These are phyloP conservation scores for Torrubiellomyces zombiae DNA, from an alignment of 2,329 filamentous ascomycete genomes.

Conservation along the genomic window DNA sequence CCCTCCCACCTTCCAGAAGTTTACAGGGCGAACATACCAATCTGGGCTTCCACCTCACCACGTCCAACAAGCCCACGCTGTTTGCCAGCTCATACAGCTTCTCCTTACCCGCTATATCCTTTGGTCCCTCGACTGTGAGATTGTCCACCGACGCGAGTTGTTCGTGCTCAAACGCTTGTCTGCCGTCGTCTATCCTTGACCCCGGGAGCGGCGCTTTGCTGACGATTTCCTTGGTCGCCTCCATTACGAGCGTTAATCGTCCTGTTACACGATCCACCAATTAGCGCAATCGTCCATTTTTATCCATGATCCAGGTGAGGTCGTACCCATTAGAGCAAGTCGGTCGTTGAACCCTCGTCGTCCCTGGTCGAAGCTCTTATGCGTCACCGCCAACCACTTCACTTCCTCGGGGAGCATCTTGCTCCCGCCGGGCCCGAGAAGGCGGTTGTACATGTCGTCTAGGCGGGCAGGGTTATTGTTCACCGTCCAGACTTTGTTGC, in stretches of 20 bases:
- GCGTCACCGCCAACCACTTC: slow-evolving; percentile 93
- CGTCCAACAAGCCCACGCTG: slow-evolving; percentile 52
- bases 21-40: slow-evolving; percentile 36
- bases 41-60: slow-evolving; percentile 79
- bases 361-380: slow-evolving; percentile 96
- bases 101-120: slow-evolving; percentile 43
- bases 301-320: background rate
- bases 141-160: slow-evolving; percentile 59
- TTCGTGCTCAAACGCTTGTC: slow-evolving; percentile 52
- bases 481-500: slow-evolving; percentile 42
- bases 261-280: slow-evolving; percentile 13
- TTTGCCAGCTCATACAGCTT: slow-evolving; percentile 52
- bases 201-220: slow-evolving; percentile 13
- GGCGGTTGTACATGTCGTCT: slow-evolving; percentile 58
- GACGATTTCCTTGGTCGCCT: slow-evolving; percentile 21
- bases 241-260: slow-evolving; percentile 20
- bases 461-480: slow-evolving; percentile 62
- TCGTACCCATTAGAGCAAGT: slow-evolving; percentile 69
- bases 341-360: slow-evolving; percentile 87
- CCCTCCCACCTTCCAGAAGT: background rate
- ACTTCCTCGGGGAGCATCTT: slow-evolving; percentile 71
- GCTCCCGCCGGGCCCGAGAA: slow-evolving; percentile 59
- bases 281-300: slow-evolving; percentile 4
- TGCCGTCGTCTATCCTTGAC: slow-evolving; percentile 26
- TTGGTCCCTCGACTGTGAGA: slow-evolving; percentile 44